A percentile compares a stretch with the other conserved stretches of the same genome.
These are phyloP conservation scores for Phytophthora tubulina DNA, from an alignment of 352 stramenopile species.

Conservation along the genomic window DNA sequence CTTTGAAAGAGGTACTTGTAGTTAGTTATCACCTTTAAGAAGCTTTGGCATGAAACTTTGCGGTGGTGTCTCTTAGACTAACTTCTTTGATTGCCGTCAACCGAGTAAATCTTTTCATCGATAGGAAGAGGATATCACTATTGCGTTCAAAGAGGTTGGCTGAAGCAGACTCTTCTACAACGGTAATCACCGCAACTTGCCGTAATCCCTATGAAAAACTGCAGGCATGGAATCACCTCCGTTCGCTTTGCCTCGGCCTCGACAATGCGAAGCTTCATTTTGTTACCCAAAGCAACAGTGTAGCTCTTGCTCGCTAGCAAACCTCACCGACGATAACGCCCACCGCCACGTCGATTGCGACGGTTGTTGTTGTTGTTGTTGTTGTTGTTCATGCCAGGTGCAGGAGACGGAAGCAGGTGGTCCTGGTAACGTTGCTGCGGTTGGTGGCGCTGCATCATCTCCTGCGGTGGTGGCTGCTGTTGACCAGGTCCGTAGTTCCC, in stretches of 20 bases:
- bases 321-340: slow-evolving; percentile 42
- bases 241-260: background rate
- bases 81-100: no score
- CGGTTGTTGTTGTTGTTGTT: slow-evolving; percentile 6
- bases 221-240: slow-evolving; percentile 18
- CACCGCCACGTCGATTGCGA: slow-evolving; percentile 49
- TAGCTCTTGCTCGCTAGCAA: background rate
- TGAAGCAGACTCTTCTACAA: slow-evolving; percentile 8
- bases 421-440: slow-evolving; percentile 37
- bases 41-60: background rate
- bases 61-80: slow-evolving; percentile 1
- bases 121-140: background rate
- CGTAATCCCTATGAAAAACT: slow-evolving; percentile 5
- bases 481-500: slow-evolving; percentile 35
- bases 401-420: slow-evolving; percentile 42
- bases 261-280: background rate
- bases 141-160: slow-evolving; percentile 17
- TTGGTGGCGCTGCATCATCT: slow-evolving; percentile 31
- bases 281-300: slow-evolving; percentile 1
- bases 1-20: no score
- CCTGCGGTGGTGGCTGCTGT: slow-evolving; percentile 36
- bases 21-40: background rate
- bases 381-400: slow-evolving; percentile 27
- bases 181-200: background rate
- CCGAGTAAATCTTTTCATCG: background rate